phyloP scores from a whole-genome alignment of 345 rosid species.

The Linum tenue region DNA sequence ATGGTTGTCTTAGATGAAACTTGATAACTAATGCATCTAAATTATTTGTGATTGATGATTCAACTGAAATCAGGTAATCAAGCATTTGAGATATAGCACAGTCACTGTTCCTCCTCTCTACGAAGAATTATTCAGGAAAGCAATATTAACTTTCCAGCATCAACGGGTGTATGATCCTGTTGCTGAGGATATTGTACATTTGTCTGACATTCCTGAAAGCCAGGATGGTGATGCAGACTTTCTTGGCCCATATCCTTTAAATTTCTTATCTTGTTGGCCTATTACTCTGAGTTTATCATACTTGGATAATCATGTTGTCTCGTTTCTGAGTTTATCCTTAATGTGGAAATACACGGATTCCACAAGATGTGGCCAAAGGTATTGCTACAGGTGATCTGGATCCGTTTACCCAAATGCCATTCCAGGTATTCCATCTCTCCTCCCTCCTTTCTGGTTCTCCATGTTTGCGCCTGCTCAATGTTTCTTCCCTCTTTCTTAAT shows the following conservation, averaged over 20 bases:
- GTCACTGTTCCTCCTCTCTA: slow-evolving; percentile 70
- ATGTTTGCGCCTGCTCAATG: slow-evolving; percentile 2
- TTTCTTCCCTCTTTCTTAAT: not conserved
- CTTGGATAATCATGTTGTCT: slow-evolving; percentile 10
- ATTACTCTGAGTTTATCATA: not conserved
- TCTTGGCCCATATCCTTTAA: slow-evolving; percentile 94
- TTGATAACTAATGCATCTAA: not conserved
- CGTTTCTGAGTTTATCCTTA: slow-evolving; percentile 53
- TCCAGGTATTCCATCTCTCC: slow-evolving; percentile 44
- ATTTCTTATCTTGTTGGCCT: slow-evolving; percentile 8
- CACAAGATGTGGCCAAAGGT: slow-evolving; percentile 68
- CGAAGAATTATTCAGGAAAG: slow-evolving; percentile 81
- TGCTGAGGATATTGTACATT: slow-evolving; percentile 45
- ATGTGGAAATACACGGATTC: slow-evolving; percentile 44
- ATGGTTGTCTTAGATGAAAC: not conserved
- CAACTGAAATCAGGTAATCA: slow-evolving; percentile 53
- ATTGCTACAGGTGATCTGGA: slow-evolving; percentile 83
- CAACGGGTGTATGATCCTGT: slow-evolving; percentile 82
- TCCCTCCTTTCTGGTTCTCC: not conserved
- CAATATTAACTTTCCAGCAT: slow-evolving; percentile 77
- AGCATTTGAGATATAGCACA: slow-evolving; percentile 74
- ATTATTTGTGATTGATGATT: slow-evolving; percentile 4
- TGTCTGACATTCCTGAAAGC: slow-evolving; percentile 37
- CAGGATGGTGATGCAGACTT: slow-evolving; percentile 52
- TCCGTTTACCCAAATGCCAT: slow-evolving; percentile 73